phyloP scores from a whole-genome alignment of 2,329 filamentous ascomycete genomes.

The Lomentospora prolificans region DNA sequence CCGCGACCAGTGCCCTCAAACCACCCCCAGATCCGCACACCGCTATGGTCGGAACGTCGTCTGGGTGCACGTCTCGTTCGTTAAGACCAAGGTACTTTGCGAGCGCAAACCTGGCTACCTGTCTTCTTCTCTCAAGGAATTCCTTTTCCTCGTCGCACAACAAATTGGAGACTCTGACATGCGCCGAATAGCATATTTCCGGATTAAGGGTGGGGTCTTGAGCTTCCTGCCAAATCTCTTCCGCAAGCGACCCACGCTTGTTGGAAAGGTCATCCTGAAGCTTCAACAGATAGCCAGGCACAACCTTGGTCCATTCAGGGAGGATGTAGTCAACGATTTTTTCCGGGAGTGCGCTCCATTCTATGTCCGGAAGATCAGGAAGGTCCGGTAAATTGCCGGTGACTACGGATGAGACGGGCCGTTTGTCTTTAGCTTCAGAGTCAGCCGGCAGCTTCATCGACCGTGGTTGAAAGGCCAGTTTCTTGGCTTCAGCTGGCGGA shows the following conservation, averaged over 20 bases:
- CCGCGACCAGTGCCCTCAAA: slow-evolving; percentile 79
- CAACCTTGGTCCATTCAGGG: slow-evolving; percentile 69
- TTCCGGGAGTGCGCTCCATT: slow-evolving; percentile 46
- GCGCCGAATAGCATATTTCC: slow-evolving; percentile 74
- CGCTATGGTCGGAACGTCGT: slow-evolving; percentile 87
- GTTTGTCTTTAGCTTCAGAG: neutral
- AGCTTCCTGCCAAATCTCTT: slow-evolving; percentile 89
- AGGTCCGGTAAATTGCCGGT: slow-evolving; percentile 40
- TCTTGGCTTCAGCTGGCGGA: neutral
- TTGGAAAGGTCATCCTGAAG: slow-evolving; percentile 81
- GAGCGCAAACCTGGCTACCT: slow-evolving; percentile 60
- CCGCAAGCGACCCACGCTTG: slow-evolving; percentile 76
- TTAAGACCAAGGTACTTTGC: slow-evolving; percentile 72
- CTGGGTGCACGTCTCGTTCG: slow-evolving; percentile 75
- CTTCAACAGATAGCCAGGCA: slow-evolving; percentile 72
- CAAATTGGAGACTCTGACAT: slow-evolving; percentile 69
- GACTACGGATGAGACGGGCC: slow-evolving; percentile 38
- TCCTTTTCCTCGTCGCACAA: slow-evolving; percentile 75
- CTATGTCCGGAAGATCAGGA: slow-evolving; percentile 40
- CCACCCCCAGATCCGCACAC: slow-evolving; percentile 93
- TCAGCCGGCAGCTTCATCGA: neutral
- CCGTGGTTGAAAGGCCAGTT: neutral
- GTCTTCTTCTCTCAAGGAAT: slow-evolving; percentile 61
- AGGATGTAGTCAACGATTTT: slow-evolving; percentile 61
- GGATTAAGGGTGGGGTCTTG: slow-evolving; percentile 76